These are phyloP conservation scores for Tricholoma saponaceum DNA, from an alignment of 768 basidiomycete genomes.

Conservation along the genomic window DNA sequence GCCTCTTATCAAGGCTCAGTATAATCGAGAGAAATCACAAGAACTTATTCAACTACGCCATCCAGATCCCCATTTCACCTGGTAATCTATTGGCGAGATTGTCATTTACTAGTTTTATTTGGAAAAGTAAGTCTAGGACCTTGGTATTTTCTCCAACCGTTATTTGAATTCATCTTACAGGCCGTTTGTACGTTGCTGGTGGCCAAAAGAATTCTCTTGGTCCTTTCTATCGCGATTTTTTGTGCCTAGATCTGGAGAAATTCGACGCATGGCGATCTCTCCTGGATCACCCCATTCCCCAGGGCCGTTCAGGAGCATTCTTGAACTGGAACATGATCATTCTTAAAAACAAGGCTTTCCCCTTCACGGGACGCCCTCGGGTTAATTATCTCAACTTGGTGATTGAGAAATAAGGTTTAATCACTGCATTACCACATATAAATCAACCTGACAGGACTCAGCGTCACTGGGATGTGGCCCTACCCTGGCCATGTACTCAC, in stretches of 20 bases:
- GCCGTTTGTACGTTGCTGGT: conserved; percentile 25
- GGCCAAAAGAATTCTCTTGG: conserved; percentile 19
- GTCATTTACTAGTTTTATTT: conserved; percentile 23
- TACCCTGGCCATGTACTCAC: conserved; percentile 12
- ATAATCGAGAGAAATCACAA: no score
- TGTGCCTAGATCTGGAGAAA: conserved; percentile 22
- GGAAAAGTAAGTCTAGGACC: conserved; percentile 3
- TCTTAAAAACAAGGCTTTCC: conserved; percentile 28
- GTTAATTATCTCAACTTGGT: conserved; percentile 34
- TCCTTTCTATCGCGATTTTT: conserved; percentile 24
- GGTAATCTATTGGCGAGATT: conserved; percentile 9
- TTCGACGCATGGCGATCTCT: conserved; percentile 22
- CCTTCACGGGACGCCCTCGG: conserved; percentile 26
- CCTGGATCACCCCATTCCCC: conserved; percentile 20
- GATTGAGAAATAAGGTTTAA: conserved; percentile 29
- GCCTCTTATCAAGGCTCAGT: no score
- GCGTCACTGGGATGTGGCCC: conserved; percentile 18
- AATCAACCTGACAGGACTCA: conserved; percentile 12
- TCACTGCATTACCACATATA: conserved; percentile 22
- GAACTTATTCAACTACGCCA: conserved; percentile 19
- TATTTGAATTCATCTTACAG: conserved; percentile 12
- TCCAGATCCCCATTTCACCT: conserved; percentile 22
- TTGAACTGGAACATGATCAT: conserved; percentile 22
- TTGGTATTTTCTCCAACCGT: no score
- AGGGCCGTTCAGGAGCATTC: conserved; percentile 8